Percentiles rank a stretch among this genome's conserved stretches.
These are phyloP conservation scores for Chlamydomonas eustigma DNA, from an alignment of 139 green algal genomes.

Conservation along the genomic window DNA sequence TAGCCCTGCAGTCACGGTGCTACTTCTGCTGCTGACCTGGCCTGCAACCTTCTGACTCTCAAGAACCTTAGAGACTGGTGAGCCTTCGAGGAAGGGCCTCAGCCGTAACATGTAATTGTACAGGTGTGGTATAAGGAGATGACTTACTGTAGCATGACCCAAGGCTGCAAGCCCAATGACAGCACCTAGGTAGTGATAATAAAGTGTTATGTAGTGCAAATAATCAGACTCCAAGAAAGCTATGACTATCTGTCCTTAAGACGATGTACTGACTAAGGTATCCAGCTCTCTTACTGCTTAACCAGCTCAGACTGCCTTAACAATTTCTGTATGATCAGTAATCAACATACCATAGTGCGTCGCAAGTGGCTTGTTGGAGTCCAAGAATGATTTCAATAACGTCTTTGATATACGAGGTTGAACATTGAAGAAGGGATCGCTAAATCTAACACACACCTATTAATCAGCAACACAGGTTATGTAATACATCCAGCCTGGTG, in stretches of 20 bases:
- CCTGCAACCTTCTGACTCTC: no score
- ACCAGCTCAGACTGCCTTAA: no score
- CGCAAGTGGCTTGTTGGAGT: constrained; percentile 18
- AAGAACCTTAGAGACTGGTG: neutral
- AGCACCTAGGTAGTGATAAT: constrained; percentile 34
- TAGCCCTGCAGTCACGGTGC: no score
- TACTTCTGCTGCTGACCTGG: no score
- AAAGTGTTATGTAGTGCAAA: neutral
- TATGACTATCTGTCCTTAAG: no score
- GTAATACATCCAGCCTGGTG: no score
- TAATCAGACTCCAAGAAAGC: no score
- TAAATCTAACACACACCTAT: constrained; percentile 54
- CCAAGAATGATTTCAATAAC: constrained; percentile 5
- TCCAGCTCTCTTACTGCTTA: no score
- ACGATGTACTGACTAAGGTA: no score
- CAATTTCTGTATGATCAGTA: no score
- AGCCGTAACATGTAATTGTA: constrained; percentile 55
- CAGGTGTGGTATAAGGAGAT: constrained; percentile 73
- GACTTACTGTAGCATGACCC: constrained; percentile 51
- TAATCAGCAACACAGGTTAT: no score
- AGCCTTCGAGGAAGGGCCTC: constrained; percentile 18
- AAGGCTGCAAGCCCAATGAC: constrained; percentile 62
- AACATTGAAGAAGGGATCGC: constrained; percentile 54
- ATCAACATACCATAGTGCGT: constrained; percentile 45
- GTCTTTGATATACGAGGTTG: constrained; percentile 28